These are phyloP conservation scores for Mrakia blollopis DNA, from an alignment of 768 basidiomycete genomes.

Conservation along the genomic window DNA sequence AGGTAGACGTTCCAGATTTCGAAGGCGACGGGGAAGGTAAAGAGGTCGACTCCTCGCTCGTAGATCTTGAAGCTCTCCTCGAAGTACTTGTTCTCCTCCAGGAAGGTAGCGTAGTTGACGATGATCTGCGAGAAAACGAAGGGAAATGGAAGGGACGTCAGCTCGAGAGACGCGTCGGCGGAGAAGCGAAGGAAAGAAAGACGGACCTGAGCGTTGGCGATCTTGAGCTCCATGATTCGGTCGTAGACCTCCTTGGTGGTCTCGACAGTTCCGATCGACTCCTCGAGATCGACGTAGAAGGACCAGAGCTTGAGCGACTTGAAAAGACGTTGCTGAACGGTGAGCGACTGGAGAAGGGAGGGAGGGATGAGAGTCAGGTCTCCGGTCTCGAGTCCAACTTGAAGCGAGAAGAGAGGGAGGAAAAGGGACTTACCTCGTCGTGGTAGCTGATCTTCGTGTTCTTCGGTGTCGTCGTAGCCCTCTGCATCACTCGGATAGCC, in stretches of 20 bases:
- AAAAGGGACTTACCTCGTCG: slow-evolving; percentile 65
- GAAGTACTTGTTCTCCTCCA: slow-evolving; percentile 96
- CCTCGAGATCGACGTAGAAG: slow-evolving; percentile 95
- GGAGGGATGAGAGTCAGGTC: neutral
- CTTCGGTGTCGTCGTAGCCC: slow-evolving; percentile 85
- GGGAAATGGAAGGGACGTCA: neutral
- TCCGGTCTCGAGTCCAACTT: neutral
- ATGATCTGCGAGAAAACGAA: slow-evolving; percentile 53
- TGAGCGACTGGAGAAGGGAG: slow-evolving; percentile 55
- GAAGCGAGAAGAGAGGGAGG: no score
- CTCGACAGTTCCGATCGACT: slow-evolving; percentile 90
- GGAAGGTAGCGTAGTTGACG: slow-evolving; percentile 91
- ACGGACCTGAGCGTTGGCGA: slow-evolving; percentile 81
- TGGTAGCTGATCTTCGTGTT: slow-evolving; percentile 88
- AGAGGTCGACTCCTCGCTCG: slow-evolving; percentile 92
- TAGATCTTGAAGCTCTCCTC: slow-evolving; percentile 99
- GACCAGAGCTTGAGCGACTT: slow-evolving; percentile 99
- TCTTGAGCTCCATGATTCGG: slow-evolving; percentile 90
- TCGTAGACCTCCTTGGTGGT: slow-evolving; percentile 89
- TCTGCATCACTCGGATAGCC: slow-evolving; percentile 89
- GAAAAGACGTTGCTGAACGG: slow-evolving; percentile 85
- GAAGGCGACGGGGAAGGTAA: slow-evolving; percentile 96
- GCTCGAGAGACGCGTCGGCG: neutral
- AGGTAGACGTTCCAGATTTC: slow-evolving; percentile 99
- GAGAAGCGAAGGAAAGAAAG: neutral